phyloP scores from a whole-genome alignment of 1,284 basidiomycete genomes.

The Hymenochaete sp. region DNA sequence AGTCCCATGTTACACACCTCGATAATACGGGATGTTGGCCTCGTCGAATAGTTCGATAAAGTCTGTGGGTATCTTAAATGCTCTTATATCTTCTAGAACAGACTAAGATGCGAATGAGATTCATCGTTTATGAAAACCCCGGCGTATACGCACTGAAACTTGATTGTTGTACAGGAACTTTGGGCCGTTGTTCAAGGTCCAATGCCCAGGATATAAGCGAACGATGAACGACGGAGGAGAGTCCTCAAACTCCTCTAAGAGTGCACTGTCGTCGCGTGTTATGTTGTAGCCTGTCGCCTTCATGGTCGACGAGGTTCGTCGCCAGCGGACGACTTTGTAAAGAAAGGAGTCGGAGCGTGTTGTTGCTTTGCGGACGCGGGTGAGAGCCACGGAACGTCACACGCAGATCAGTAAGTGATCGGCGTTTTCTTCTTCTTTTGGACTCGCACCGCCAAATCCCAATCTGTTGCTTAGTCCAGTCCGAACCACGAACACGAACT shows the following conservation, averaged over 20 bases:
- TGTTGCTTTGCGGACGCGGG: no score
- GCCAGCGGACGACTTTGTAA: no score
- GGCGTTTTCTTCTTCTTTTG: no score
- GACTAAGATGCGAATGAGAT: constrained; percentile 37
- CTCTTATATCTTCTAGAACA: constrained; percentile 68
- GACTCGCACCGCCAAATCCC: no score
- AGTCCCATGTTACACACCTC: constrained; percentile 43
- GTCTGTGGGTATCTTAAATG: constrained; percentile 71
- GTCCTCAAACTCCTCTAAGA: constrained; percentile 48
- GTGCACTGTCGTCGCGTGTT: constrained; percentile 47
- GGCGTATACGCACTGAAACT: constrained; percentile 44
- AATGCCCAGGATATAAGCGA: constrained; percentile 66
- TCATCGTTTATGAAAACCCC: constrained; percentile 9
- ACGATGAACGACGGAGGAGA: constrained; percentile 65
- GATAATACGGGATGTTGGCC: constrained; percentile 65
- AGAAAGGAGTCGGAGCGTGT: constrained; percentile 1
- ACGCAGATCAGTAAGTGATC: no score
- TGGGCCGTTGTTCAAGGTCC: constrained; percentile 66
- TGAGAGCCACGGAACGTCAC: constrained; percentile 5
- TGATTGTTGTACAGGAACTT: constrained; percentile 71
- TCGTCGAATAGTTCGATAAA: constrained; percentile 69
- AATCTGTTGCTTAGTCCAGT: no score
- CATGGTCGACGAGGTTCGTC: constrained; percentile 9
- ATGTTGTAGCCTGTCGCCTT: constrained; percentile 47
- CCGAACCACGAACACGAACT: no score